Base-by-base conservation (phyloP, 179 eudicot species). In the Carnegiea gigantea region DNA sequence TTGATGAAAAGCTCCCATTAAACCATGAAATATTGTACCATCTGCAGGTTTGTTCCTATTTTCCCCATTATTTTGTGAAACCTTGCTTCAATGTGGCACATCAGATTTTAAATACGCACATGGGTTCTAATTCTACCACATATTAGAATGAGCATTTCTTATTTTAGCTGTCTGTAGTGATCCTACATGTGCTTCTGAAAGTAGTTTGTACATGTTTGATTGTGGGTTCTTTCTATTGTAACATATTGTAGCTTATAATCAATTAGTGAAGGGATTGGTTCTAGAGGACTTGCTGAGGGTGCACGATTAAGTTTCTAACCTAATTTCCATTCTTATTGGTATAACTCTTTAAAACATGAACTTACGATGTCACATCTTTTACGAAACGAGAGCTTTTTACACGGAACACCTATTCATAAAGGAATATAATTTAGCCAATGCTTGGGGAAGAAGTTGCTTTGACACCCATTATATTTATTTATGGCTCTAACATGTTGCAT, bases 11-110 rank as follows among this genome's bases (percentile, higher is more conserved):
- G 83, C 91, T 95, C 65, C 98, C 98, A 1, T 83, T 95, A 43
- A 95, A 95, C 81, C 98, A 95, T 78, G 98, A 95, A 83, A 95
- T 95, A 76, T 84, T 95, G 33, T 95, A 93, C 83, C 98, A 95
- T 88, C 87, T 95, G 77, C 98, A 95, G 95, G 98, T 95, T 76
- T 65, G 76, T 79, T 57, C 44, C 33, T 48, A 2, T 17, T 60
- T 62, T 30, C 53, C 21, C 15, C 44, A 15, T 57, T 65, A 13
- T 60, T 43, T 9, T 21, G 4, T 70, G 38, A 21, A 23, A 28
- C 43, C 71, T 75, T 18, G 2, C 28, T 48, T 51, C 60, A 36
- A 68, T 46, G 82, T 78, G 64, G 77, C 74, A 53, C 28, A 59
- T 59, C 6, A 62, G 44, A 40, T 18, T 72, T 30, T 30, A 3